These are phyloP conservation scores for Cyathus striatus DNA, from an alignment of 768 basidiomycete species.

Conservation along the genomic window DNA sequence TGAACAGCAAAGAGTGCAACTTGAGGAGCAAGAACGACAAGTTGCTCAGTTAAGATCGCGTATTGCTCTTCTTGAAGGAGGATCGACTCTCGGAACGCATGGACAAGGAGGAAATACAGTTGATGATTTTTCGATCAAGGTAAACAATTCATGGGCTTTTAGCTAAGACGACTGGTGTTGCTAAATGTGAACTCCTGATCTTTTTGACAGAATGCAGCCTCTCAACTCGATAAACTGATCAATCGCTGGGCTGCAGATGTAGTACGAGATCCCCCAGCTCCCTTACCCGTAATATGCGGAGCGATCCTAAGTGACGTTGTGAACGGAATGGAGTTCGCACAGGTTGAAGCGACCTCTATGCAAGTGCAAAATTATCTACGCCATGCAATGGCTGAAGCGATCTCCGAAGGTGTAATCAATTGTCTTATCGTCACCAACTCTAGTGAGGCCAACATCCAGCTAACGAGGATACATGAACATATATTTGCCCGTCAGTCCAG, in stretches of 20 bases:
- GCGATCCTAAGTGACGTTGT: slow-evolving; percentile 59
- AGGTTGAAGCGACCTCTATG: slow-evolving; percentile 51
- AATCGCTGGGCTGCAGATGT: slow-evolving; percentile 86
- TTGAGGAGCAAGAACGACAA: slow-evolving; percentile 81
- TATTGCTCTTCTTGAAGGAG: slow-evolving; percentile 72
- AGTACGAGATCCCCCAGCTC: slow-evolving; percentile 50
- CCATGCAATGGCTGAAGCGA: slow-evolving; percentile 74
- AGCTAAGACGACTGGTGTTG: neutral
- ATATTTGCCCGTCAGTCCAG: slow-evolving; percentile 71
- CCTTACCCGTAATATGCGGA: slow-evolving; percentile 47
- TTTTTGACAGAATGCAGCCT: slow-evolving; percentile 66
- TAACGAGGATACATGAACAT: slow-evolving; percentile 85
- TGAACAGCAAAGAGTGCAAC: slow-evolving; percentile 71
- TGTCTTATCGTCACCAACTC: slow-evolving; percentile 85
- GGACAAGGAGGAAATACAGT: slow-evolving; percentile 58
- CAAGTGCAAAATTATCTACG: slow-evolving; percentile 76
- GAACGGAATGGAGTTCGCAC: slow-evolving; percentile 40
- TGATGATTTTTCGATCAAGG: slow-evolving; percentile 88
- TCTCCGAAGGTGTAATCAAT: slow-evolving; percentile 78
- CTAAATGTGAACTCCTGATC: neutral
- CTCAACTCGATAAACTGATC: slow-evolving; percentile 75
- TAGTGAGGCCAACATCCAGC: slow-evolving; percentile 75
- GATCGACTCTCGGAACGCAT: slow-evolving; percentile 32
- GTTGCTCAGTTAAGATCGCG: slow-evolving; percentile 68
- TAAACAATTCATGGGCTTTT: slow-evolving; percentile 13